phyloP scores from a whole-genome alignment of 2,329 filamentous ascomycete species.

The Verticillium nonalfalfae region DNA sequence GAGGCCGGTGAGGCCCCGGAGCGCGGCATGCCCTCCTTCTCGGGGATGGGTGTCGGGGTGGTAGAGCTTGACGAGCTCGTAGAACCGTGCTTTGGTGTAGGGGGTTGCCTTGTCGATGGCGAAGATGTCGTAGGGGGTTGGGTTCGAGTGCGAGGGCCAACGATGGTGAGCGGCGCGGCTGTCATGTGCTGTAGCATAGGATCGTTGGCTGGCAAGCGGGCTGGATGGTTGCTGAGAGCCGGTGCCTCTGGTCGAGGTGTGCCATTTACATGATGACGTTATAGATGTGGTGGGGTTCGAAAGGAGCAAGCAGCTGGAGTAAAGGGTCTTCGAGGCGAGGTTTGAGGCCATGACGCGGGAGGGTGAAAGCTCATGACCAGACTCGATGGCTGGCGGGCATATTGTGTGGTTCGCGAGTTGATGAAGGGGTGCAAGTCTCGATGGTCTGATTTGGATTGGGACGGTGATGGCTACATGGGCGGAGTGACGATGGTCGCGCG shows the following conservation, averaged over 20 bases:
- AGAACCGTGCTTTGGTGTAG: slow-evolving; percentile 81
- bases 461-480: neutral
- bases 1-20: slow-evolving; percentile 20
- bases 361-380: neutral
- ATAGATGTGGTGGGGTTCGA: slow-evolving; percentile 12
- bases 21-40: slow-evolving; percentile 11
- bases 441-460: neutral
- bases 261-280: slow-evolving; percentile 14
- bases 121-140: slow-evolving; percentile 90
- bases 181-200: neutral
- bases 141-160: slow-evolving; percentile 45
- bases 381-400: neutral
- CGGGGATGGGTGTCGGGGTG: slow-evolving; percentile 67
- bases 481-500: neutral
- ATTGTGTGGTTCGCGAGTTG: neutral
- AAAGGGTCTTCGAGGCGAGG: neutral
- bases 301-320: slow-evolving; percentile 8
- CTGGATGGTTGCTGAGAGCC: neutral
- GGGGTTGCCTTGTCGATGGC: slow-evolving; percentile 43
- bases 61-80: slow-evolving; percentile 90
- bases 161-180: slow-evolving; percentile 7
- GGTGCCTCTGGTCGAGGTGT: neutral
- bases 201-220: neutral
- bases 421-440: neutral
- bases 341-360: neutral